Evolutionary conservation across 805 yeast species (phyloP), one percentile per base, ranked within the genome.

Genomic region (Hanseniaspora meyeri): DNA sequence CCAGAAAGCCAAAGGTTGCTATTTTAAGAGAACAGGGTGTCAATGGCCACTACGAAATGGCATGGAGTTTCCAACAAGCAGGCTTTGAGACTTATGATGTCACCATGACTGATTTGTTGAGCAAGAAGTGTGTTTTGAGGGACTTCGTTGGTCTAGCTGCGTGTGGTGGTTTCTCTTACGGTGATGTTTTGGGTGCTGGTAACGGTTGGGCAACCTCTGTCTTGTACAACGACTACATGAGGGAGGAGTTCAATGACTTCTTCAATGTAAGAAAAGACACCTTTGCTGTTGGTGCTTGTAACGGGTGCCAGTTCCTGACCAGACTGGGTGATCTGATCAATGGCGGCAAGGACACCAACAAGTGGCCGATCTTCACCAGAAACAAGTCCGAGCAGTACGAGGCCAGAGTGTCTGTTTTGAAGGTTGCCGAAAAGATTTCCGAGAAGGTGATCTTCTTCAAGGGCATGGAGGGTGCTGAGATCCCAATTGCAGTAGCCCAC

Each of bases 181-280:
- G 98, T 77, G 98, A 93, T 72, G 98, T 93, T 50, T 76, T 93
- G 59, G 98, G 98, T 63, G 98, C 98, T 38, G 98, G 96, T 68
- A 85, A 91, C 55, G 98, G 98, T 58, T 93, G 98, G 98, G 98
- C 98, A 58, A 89, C 88, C 66, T 87, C 97, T 17, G 95, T 93
- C 10, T 73, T 93, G 62, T 89, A 83, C 78, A 85, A 91, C 67
- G 87, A 80, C 39, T 74, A 72, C 55, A 85, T 91, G 39, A 81
- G 93, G 67, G 65, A 75, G 31, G 90, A 87, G 72, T 93, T 93
- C 69, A 71, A 74, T 61, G 77, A 72, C 51, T 93, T 93, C 70
- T 93, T 93, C 80, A 82, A 82, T 65, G 85, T 80, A 55, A 83
- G 98, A 71, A 74, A 75, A 19, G 95, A 93, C 68, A 93, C 98